Evolutionary conservation across 1,284 basidiomycete genomes (phyloP).

Genomic region (Cryptococcus sp.): DNA sequence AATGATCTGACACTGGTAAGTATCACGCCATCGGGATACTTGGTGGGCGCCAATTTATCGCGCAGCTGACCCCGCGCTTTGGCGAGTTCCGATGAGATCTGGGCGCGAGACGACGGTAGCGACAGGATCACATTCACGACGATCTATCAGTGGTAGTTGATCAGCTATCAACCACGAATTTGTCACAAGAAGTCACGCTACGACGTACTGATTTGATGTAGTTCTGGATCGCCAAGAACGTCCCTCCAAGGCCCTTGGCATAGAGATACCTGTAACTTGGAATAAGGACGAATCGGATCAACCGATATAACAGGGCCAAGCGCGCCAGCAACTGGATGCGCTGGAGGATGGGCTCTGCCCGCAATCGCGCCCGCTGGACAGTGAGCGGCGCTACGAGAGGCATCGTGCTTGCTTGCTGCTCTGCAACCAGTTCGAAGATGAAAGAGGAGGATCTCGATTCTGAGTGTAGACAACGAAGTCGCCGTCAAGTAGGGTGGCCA

Average conservation of each 20-base stretch:
- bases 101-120: constrained; percentile 67
- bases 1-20: constrained; percentile 60
- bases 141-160: constrained; percentile 56
- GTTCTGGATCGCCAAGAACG: constrained; percentile 30
- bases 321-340: constrained; percentile 24
- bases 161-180: neutral
- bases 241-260: constrained; percentile 64
- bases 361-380: neutral
- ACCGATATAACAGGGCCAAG: constrained; percentile 23
- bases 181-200: neutral
- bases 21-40: constrained; percentile 62
- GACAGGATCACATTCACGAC: constrained; percentile 65
- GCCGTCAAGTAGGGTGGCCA: too few relatives aligned
- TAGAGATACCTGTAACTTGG: constrained; percentile 64
- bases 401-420: constrained; percentile 5
- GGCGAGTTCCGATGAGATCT: constrained; percentile 70
- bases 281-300: constrained; percentile 27
- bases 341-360: constrained; percentile 7
- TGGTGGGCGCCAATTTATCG: constrained; percentile 60
- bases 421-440: too few relatives aligned
- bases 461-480: too few relatives aligned
- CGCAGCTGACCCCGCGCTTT: constrained; percentile 68
- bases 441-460: too few relatives aligned
- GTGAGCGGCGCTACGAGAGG: constrained; percentile 5
- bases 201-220: constrained; percentile 36